Evolutionary conservation across 192 early-diverging fungal species (phyloP).

Genomic region (Coemansia sp.): DNA sequence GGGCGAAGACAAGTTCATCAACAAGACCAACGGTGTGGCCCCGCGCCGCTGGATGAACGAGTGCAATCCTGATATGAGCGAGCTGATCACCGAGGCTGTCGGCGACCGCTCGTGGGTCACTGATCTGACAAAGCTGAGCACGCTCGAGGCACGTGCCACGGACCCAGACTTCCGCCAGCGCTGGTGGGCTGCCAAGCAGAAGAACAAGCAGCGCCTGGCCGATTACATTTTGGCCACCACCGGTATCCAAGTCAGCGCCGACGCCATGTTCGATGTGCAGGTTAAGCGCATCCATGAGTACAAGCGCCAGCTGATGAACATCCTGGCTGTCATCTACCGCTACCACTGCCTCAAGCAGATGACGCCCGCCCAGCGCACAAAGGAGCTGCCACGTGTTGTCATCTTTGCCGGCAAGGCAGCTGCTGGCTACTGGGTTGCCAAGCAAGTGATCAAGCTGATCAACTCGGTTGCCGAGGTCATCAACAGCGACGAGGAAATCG

Average conservation of each 20-base stretch:
- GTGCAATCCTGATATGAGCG: slow-evolving; percentile 84
- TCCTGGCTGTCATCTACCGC: slow-evolving; percentile 91
- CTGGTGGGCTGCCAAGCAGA: slow-evolving; percentile 87
- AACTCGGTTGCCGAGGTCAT: slow-evolving; percentile 88
- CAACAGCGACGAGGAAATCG: slow-evolving; percentile 81
- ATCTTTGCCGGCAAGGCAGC: slow-evolving; percentile 98
- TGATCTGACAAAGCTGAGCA: slow-evolving; percentile 66
- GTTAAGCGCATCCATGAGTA: slow-evolving; percentile 99
- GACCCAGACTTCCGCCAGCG: slow-evolving; percentile 73
- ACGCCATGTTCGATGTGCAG: slow-evolving; percentile 95
- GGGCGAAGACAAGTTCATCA: slow-evolving; percentile 86
- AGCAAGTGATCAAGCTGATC: slow-evolving; percentile 98
- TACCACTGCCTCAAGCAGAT: slow-evolving; percentile 85
- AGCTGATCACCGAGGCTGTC: slow-evolving; percentile 79
- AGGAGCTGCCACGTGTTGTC: slow-evolving; percentile 71
- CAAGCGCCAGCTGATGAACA: slow-evolving; percentile 99
- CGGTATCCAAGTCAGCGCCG: slow-evolving; percentile 72
- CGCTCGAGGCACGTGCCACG: slow-evolving; percentile 62
- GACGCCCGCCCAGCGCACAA: slow-evolving; percentile 62
- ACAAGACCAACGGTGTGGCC: slow-evolving; percentile 98
- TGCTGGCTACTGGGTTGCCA: slow-evolving; percentile 98
- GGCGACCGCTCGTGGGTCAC: slow-evolving; percentile 76
- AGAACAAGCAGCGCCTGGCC: slow-evolving; percentile 89
- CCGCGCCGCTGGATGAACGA: slow-evolving; percentile 97
- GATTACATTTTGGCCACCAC: slow-evolving; percentile 74